Evolutionary conservation across 257 asterid genomes (phyloP), one percentile per base, ranked within the genome.

Genomic region (Ocimum tenuiflorum): DNA sequence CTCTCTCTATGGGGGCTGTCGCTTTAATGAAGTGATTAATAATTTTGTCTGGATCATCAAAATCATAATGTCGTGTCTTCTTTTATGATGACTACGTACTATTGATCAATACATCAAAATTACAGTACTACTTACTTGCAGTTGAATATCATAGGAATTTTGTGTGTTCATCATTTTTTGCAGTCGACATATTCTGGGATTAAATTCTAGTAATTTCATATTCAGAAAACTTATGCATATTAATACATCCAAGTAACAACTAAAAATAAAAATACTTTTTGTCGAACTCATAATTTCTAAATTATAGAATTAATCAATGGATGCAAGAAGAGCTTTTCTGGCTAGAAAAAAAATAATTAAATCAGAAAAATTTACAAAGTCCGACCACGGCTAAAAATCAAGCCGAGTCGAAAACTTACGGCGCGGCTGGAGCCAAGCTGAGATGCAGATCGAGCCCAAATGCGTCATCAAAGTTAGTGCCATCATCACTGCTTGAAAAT

Each of bases 361-460:
- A 76, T 85, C 59, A 42, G 79, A 70, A 82, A 71, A 65, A 80
- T 84, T 65, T 81, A 79, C 91, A 86, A 72, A 76, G 61, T 67
- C 60, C 61, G 51, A 69, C 23, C 36, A 17, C 38, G 54, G 46
- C 68, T 52, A 59, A 75, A 69, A 23, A 12, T 36, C 9, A 10
- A 15, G 15, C 74, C 47, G 19, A 46, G 54, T 33, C 35, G 43
- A 49, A 35, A 18, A 51, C 53, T 82, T 63, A 86, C 60, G 95
- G 94, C 67, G 82, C 90, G 67, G 98, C 86, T 58, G 98, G 98
- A 5, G 96, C 98, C 36, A 91, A 83, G 77, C 96, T 85, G 24
- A 91, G 94, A 45, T 91, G 98, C 14, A 91, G 73, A 80, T 91
- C 96, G 69, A 91, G 78, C 73, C 96, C 98, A 70, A 88, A 69